Conservation (phyloP, 1,284 basidiomycete genomes). For the Hypsizygus ulmarius region DNA sequence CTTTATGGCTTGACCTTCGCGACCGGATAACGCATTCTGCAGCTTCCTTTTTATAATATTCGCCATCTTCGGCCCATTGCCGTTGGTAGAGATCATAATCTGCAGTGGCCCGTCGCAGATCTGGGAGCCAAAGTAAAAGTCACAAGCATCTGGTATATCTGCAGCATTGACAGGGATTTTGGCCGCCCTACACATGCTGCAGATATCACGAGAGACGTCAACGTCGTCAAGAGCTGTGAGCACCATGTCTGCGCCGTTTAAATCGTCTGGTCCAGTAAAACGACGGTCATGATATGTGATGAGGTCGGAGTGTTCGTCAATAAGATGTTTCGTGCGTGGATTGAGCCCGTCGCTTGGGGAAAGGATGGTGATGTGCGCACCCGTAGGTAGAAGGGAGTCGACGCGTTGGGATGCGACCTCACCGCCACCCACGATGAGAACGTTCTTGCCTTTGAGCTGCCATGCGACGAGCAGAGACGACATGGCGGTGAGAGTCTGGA, state of each 20-base stretch:
- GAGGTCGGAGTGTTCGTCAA: conserved; percentile 48
- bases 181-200: conserved; percentile 63
- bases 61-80: conserved; percentile 90
- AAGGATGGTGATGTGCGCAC: conserved; percentile 62
- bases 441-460: conserved; percentile 78
- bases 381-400: conserved; percentile 63
- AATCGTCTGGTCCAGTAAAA: conserved; percentile 59
- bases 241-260: conserved; percentile 81
- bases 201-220: conserved; percentile 69
- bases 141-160: conserved; percentile 92
- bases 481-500: no score
- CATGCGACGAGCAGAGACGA: conserved; percentile 80
- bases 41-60: conserved; percentile 77
- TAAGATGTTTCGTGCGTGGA: conserved; percentile 51
- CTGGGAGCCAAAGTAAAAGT: conserved; percentile 98
- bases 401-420: conserved; percentile 81
- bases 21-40: conserved; percentile 65
- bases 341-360: conserved; percentile 63
- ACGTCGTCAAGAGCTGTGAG: conserved; percentile 93
- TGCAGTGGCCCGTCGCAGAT: conserved; percentile 90
- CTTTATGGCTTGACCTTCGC: conserved; percentile 78
- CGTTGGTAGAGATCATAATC: conserved; percentile 95
- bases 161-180: conserved; percentile 93
- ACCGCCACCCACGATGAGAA: conserved; percentile 89
- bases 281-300: conserved; percentile 72